These are phyloP conservation scores for Macrophomina tecta DNA, from an alignment of 2,329 filamentous ascomycete genomes.

Conservation along the genomic window DNA sequence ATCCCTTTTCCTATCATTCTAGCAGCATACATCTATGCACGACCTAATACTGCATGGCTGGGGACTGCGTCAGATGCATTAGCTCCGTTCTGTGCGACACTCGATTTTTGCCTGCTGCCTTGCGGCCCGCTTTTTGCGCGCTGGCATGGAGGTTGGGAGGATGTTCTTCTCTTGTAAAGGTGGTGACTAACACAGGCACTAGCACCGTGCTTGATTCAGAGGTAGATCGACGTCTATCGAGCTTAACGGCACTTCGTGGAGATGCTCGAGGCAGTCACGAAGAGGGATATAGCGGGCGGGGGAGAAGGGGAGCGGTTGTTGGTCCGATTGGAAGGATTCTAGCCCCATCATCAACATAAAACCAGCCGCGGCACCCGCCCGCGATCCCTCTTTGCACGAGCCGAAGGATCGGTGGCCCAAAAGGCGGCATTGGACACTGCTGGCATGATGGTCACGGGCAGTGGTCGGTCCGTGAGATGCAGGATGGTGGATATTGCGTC, in stretches of 20 bases:
- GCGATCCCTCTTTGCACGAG: neutral
- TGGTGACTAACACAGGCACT: neutral
- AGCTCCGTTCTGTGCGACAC: neutral
- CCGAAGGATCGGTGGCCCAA: neutral
- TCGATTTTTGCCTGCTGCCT: neutral
- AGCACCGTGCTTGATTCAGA: neutral
- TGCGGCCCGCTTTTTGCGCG: neutral
- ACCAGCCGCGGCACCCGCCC: neutral
- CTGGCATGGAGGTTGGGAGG: neutral
- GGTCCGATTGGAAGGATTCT: conserved; percentile 8
- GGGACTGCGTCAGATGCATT: neutral
- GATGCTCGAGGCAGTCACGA: too few species aligned
- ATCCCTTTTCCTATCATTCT: neutral
- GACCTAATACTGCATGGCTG: neutral
- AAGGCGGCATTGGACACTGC: neutral
- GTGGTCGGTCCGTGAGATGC: neutral
- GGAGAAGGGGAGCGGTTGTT: neutral
- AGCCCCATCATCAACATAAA: neutral
- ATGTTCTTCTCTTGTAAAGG: neutral
- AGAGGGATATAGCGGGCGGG: neutral
- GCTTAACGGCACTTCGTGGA: too few species aligned
- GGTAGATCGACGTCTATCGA: neutral
- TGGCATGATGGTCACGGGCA: neutral
- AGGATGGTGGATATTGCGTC: neutral
- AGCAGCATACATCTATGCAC: neutral